Percentiles rank a stretch among this genome's conserved stretches.
These are phyloP conservation scores for Blepharisma japonicum DNA, from an alignment of 73 alveolate genomes.

Conservation along the genomic window DNA sequence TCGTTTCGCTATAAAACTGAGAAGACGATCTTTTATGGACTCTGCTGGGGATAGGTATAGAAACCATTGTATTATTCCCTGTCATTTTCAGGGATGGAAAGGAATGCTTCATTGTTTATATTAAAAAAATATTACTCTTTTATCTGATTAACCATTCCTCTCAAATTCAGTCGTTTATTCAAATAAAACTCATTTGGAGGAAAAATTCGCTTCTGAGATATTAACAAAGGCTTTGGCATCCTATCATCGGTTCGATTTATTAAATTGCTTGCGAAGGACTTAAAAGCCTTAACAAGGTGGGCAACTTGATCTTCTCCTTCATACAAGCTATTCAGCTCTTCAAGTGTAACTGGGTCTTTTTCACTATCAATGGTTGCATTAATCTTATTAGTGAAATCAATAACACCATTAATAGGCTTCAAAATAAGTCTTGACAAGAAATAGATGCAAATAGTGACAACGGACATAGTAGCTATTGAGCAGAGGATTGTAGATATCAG, in stretches of 20 bases:
- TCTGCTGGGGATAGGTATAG: no score
- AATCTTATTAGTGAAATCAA: conserved; percentile 8
- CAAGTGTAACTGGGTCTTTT: conserved; percentile 7
- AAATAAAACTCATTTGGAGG: conserved; percentile 18
- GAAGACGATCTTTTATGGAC: no score
- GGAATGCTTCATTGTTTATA: no score
- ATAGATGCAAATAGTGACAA: background rate
- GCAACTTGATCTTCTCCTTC: conserved; percentile 26
- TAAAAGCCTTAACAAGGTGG: conserved; percentile 6
- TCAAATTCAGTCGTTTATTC: background rate
- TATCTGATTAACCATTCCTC: no score
- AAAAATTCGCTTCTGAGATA: conserved; percentile 17
- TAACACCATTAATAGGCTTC: conserved; percentile 1
- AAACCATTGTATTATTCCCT: no score
- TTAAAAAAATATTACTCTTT: no score
- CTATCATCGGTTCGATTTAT: conserved; percentile 5
- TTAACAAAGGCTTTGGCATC: conserved; percentile 1
- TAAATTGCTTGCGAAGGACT: background rate
- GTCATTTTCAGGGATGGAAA: no score
- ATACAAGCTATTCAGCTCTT: background rate
- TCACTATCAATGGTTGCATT: background rate
- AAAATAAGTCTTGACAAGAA: background rate
- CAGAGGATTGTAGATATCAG: background rate
- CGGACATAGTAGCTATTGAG: background rate
- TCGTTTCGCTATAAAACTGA: no score